Evolutionary conservation across 2,329 filamentous ascomycete species (phyloP).

Genomic region (Teratosphaeria viscida): DNA sequence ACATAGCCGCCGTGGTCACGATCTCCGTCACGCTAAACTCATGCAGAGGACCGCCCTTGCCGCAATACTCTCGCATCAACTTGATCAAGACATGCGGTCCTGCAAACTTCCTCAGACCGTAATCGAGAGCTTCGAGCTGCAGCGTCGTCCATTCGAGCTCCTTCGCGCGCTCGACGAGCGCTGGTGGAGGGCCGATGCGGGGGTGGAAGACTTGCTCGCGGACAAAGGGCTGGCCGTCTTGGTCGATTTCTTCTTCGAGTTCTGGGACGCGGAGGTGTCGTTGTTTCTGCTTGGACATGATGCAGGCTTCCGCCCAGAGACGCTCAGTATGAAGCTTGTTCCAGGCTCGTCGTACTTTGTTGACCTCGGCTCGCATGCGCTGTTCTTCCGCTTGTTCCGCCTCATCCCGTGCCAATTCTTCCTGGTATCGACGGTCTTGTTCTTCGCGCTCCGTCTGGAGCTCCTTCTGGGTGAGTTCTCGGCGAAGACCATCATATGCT

Average conservation of each 20-base stretch:
- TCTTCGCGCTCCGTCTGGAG: background rate
- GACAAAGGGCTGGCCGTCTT: conserved; percentile 30
- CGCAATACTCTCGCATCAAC: conserved; percentile 18
- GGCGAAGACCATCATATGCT: conserved; percentile 7
- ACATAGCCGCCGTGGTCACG: conserved; percentile 16
- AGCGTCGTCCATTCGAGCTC: conserved; percentile 22
- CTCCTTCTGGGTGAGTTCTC: conserved; percentile 1
- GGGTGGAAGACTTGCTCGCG: conserved; percentile 27
- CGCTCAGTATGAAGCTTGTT: conserved; percentile 15
- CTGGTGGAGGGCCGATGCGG: conserved; percentile 19
- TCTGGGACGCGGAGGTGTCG: conserved; percentile 12
- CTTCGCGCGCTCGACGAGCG: conserved; percentile 9
- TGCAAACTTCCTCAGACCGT: conserved; percentile 14
- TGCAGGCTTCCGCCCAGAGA: conserved; percentile 6
- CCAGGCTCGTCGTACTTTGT: conserved; percentile 10
- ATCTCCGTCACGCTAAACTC: conserved; percentile 25
- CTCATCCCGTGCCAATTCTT: background rate
- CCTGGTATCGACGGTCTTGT: background rate
- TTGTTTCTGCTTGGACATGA: conserved; percentile 8
- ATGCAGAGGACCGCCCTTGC: conserved; percentile 8
- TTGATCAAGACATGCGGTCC: conserved; percentile 17
- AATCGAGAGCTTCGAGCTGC: conserved; percentile 22
- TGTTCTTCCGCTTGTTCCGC: conserved; percentile 4
- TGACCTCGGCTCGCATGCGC: background rate
- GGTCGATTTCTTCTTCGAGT: conserved; percentile 21